These are phyloP conservation scores for Eurotiales sp. DNA, from an alignment of 2,329 filamentous ascomycete genomes.

Conservation along the genomic window DNA sequence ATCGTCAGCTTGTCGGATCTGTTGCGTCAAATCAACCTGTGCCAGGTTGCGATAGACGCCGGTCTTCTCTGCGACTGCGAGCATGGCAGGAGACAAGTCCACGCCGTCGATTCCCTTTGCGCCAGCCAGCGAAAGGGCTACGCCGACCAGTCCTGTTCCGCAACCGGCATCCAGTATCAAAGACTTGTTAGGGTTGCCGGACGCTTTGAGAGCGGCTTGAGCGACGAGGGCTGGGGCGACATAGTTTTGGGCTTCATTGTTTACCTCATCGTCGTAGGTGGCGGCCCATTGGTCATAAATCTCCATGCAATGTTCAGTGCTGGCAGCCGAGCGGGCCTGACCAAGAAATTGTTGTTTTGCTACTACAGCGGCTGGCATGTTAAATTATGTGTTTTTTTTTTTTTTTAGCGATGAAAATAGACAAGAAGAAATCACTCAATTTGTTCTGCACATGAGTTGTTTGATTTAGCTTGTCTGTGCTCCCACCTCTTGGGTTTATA, in stretches of 20 bases:
- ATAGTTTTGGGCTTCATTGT: constrained; percentile 35
- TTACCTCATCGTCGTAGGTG: constrained; percentile 43
- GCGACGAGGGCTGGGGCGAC: constrained; percentile 40
- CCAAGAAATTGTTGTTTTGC: constrained; percentile 20
- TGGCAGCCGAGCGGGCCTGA: constrained; percentile 35
- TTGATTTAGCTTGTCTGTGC: no score
- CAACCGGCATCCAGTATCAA: constrained; percentile 54
- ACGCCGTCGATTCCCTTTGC: constrained; percentile 50
- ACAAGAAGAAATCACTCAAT: no score
- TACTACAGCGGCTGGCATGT: no score
- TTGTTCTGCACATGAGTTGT: no score
- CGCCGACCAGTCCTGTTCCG: constrained; percentile 53
- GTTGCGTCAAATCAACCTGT: constrained; percentile 46
- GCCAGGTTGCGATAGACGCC: constrained; percentile 47
- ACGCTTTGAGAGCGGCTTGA: constrained; percentile 27
- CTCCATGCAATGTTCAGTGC: constrained; percentile 33
- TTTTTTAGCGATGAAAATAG: no score
- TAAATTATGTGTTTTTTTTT: no score
- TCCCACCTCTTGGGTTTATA: no score
- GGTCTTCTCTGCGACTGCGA: constrained; percentile 48
- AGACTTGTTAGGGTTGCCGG: constrained; percentile 18
- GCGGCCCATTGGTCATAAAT: constrained; percentile 48
- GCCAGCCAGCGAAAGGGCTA: constrained; percentile 43
- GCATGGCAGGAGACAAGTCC: constrained; percentile 53
- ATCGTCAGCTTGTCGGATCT: constrained; percentile 37